These are phyloP conservation scores for Castanea sativa DNA, from an alignment of 306 rosid species.

Conservation along the genomic window DNA sequence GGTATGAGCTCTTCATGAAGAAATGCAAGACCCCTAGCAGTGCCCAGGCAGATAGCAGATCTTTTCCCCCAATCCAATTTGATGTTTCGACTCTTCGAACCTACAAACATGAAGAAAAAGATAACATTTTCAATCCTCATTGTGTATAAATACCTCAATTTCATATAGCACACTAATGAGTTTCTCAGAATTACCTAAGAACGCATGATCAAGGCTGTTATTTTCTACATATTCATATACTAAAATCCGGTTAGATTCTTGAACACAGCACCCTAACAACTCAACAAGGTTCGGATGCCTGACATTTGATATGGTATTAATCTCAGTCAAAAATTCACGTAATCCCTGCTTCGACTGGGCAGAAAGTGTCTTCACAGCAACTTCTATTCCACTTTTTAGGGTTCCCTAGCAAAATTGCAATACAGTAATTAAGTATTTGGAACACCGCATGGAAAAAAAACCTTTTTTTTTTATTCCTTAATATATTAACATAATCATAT, in stretches of 20 bases:
- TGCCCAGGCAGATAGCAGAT: conserved; percentile 68
- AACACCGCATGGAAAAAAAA: neutral
- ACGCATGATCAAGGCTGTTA: conserved; percentile 67
- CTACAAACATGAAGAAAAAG: conserved; percentile 37
- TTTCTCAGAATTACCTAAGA: conserved; percentile 55
- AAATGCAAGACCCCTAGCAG: conserved; percentile 76
- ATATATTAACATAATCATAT: neutral
- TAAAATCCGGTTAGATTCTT: conserved; percentile 66
- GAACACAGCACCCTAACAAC: conserved; percentile 79
- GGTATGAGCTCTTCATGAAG: conserved; percentile 92
- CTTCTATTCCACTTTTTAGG: conserved; percentile 49
- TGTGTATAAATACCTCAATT: conserved; percentile 5
- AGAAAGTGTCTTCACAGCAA: conserved; percentile 94
- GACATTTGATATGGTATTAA: conserved; percentile 70
- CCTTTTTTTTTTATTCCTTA: neutral
- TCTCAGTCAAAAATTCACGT: conserved; percentile 77
- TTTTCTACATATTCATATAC: conserved; percentile 84
- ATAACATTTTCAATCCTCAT: neutral
- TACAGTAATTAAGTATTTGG: neutral
- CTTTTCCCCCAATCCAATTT: conserved; percentile 79
- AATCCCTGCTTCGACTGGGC: conserved; percentile 88
- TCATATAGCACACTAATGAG: conserved; percentile 11
- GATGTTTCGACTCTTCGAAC: conserved; percentile 30
- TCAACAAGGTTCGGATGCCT: conserved; percentile 87
- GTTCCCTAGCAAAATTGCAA: conserved; percentile 63